Evolutionary conservation across 768 basidiomycete species (phyloP).

Genomic region (Mycena capillaripes): DNA sequence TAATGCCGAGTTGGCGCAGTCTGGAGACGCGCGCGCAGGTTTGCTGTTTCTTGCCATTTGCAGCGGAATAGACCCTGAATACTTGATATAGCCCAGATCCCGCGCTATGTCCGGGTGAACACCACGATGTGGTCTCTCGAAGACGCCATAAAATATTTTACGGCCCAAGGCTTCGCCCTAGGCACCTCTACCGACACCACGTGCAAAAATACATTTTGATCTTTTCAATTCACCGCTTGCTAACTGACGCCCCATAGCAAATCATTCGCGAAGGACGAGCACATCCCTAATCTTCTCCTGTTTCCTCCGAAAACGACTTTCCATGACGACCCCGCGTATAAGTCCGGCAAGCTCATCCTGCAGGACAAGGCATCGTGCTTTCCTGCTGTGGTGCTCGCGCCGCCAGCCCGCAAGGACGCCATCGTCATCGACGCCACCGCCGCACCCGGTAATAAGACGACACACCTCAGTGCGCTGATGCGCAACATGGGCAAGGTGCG

Average conservation of each 20-base stretch:
- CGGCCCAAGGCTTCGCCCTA: slow-evolving; percentile 66
- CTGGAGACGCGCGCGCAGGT: slow-evolving; percentile 77
- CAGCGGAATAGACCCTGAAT: slow-evolving; percentile 2
- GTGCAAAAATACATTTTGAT: slow-evolving; percentile 52
- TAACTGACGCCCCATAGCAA: slow-evolving; percentile 53
- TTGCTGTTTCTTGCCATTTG: slow-evolving; percentile 22
- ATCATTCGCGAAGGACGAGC: slow-evolving; percentile 80
- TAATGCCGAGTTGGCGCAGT: slow-evolving; percentile 74
- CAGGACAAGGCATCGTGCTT: slow-evolving; percentile 99
- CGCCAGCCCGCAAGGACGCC: slow-evolving; percentile 65
- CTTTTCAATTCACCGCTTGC: neutral
- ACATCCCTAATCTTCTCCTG: slow-evolving; percentile 85
- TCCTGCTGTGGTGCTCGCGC: slow-evolving; percentile 89
- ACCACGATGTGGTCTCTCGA: slow-evolving; percentile 75
- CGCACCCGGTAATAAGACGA: slow-evolving; percentile 98
- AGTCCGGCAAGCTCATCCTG: slow-evolving; percentile 86
- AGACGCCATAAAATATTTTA: slow-evolving; percentile 72
- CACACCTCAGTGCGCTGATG: slow-evolving; percentile 93
- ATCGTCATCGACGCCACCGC: slow-evolving; percentile 94
- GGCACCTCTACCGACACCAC: slow-evolving; percentile 66
- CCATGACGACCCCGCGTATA: slow-evolving; percentile 80
- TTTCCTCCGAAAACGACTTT: slow-evolving; percentile 80
- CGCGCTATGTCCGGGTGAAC: slow-evolving; percentile 91
- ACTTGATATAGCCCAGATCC: slow-evolving; percentile 69
- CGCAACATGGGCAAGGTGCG: slow-evolving; percentile 82